Evolutionary conservation across 768 basidiomycete species (phyloP).

Genomic region (Kwoniella botswanensis): DNA sequence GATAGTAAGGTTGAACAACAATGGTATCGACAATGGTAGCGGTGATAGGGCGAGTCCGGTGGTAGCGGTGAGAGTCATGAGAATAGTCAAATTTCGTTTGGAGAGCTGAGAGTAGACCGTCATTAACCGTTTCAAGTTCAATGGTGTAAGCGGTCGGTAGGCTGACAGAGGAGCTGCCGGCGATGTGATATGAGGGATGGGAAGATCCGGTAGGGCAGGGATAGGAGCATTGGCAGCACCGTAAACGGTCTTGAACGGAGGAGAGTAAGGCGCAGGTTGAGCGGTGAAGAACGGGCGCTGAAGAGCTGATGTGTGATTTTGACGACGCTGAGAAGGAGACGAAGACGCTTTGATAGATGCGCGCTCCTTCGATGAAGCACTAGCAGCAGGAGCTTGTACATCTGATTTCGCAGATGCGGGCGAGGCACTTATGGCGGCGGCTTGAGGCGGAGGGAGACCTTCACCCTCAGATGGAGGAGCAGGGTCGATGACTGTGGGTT

Average conservation of each 20-base stretch:
- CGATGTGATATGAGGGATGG: slow-evolving; percentile 40
- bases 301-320: slow-evolving; percentile 36
- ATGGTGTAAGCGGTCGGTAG: slow-evolving; percentile 49
- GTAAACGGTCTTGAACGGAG: slow-evolving; percentile 36
- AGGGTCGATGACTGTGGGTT: slow-evolving; percentile 18
- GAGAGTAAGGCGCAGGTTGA: slow-evolving; percentile 29
- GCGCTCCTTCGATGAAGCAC: slow-evolving; percentile 4
- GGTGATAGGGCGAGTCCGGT: slow-evolving; percentile 92
- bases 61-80: slow-evolving; percentile 88
- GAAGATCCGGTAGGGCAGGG: slow-evolving; percentile 39
- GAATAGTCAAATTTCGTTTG: slow-evolving; percentile 78
- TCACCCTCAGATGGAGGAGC: slow-evolving; percentile 17
- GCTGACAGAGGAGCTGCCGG: slow-evolving; percentile 41
- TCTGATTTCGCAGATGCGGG: neutral
- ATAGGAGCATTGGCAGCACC: slow-evolving; percentile 31
- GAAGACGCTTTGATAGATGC: slow-evolving; percentile 13
- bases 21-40: slow-evolving; percentile 77
- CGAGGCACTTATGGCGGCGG: slow-evolving; percentile 4
- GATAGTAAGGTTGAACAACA: slow-evolving; percentile 81
- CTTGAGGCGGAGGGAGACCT: neutral
- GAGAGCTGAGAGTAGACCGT: slow-evolving; percentile 79
- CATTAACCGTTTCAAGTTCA: slow-evolving; percentile 62
- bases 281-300: slow-evolving; percentile 45
- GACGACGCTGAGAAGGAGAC: slow-evolving; percentile 20
- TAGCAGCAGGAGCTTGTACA: neutral